Evolutionary conservation across 441 rosid genomes (phyloP), one percentile per base, ranked within the genome.

Genomic region (Kokia cookei): DNA sequence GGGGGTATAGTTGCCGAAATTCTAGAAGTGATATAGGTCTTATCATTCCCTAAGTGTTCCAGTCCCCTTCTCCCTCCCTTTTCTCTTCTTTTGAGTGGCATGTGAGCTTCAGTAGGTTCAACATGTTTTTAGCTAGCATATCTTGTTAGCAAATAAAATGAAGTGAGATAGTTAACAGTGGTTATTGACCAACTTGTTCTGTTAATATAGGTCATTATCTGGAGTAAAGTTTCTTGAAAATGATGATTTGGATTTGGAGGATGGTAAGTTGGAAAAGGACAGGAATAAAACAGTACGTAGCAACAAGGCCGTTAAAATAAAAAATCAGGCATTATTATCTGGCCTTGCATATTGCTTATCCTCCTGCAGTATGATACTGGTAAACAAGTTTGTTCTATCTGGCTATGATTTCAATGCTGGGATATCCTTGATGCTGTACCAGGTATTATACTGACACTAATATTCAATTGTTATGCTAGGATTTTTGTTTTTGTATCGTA

Each of bases 301-400:
- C 72, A 83, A 65, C 81, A 87, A 70, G 74, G 70, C 80, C 74
- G 53, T 71, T 69, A 88, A 78, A 85, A 69, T 92, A 76, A 86
- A 80, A 80, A 93, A 96, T 73, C 91, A 86, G 83, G 97, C 98
- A 74, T 85, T 96, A 79, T 76, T 92, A 68, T 85, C 99, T 10
- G 98, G 98, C 79, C 82, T 91, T 73, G 97, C 99, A 50, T 96
- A 96, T 78, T 93, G 98, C 85, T 75, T 92, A 72, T 93, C 98
- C 53, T 93, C 99, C 73, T 96, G 99, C 85, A 89, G 98, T 65
- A 96, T 96, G 99, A 96, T 96, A 74, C 84, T 96, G 66, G 96
- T 90, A 60, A 96, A 93, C 90, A 96, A 96, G 80, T 87, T 85
- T 83, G 98, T 96, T 73, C 98, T 96, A 78, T 96, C 98, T 71